Evolutionary conservation across 192 early-diverging fungal species (phyloP), one percentile per base, ranked within the genome.

Genomic region (Coemansia sp.): DNA sequence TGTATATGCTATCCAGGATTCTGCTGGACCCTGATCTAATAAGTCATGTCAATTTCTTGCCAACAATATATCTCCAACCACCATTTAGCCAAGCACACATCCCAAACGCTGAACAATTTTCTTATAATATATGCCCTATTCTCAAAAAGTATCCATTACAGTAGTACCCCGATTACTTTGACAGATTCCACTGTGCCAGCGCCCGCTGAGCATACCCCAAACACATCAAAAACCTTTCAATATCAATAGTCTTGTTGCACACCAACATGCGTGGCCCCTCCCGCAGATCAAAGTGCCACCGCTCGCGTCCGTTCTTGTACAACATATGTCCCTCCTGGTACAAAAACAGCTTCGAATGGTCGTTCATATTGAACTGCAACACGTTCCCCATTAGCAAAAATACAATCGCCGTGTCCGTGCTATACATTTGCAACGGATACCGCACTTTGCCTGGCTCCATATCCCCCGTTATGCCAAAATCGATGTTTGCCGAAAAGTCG

Each of bases 251-350:
- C 23, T 54, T 35, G 68, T 74, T 72, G 62, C 71, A 47, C 16
- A 80, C 58, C 67, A 80, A 65, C 71, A 69, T 70, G 2, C 59
- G 66, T 29, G 77, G 77, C 11, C 77, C 77, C 64, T 80, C 64
- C 2, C 64, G 53, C 22, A 80, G 67, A 54, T 80, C 71, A 64
- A 80, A 80, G 54, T 80, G 77, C 77, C 77, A 80, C 62, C 67
- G 70, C 41, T 60, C 54, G 16, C 71, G 68, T 26, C 59, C 47
- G 49, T 66, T n/a, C n/a, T 73, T 71, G 51, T 72, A 71, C 20
- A 68, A 68, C 16, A 78, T 78, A 52, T 78, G 75, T 43, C 65
- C 54, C 37, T 72, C 75, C 48, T 54, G 57, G 61, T 79, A 79
- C 49, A 79, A 51, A 47, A 79, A 79, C 54, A 79, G 77, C 68